Percentiles rank a stretch among this genome's conserved stretches.
Evolutionary conservation across 805 yeast species (phyloP).

Genomic region (Lachancea waltii): DNA sequence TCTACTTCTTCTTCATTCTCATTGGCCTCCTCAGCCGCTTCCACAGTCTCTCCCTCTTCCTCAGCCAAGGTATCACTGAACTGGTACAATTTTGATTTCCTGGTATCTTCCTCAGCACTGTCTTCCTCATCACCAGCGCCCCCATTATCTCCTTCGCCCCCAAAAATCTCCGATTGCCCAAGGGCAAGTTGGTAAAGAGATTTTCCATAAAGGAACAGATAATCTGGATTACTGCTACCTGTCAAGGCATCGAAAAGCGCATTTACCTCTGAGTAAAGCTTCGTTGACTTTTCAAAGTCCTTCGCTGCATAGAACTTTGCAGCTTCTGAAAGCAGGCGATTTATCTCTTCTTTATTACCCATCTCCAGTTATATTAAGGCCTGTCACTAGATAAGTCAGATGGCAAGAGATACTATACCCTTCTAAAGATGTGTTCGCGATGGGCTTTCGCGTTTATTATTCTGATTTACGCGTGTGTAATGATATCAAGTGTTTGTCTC

Average conservation of each 20-base stretch:
- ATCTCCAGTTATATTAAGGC: too few relatives aligned
- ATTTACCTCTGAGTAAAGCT: conserved; percentile 69
- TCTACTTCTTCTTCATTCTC: conserved; percentile 22
- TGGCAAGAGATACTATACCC: too few relatives aligned
- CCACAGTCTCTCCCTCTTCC: conserved; percentile 21
- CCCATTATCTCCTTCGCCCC: conserved; percentile 38
- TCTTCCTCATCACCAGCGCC: conserved; percentile 28
- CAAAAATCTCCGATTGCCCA: conserved; percentile 67
- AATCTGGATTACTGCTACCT: conserved; percentile 66
- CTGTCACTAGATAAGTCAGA: too few relatives aligned
- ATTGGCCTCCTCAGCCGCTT: conserved; percentile 17
- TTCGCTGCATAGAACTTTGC: conserved; percentile 57
- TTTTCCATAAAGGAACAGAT: conserved; percentile 70
- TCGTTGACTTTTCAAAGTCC: conserved; percentile 62
- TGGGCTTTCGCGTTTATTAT: conserved; percentile 1
- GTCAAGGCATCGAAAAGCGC: conserved; percentile 42
- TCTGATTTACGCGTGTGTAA: not conserved
- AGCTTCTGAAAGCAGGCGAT: conserved; percentile 50
- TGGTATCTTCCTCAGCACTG: conserved; percentile 23
- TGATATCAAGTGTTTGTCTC: not conserved
- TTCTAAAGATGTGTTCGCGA: too few relatives aligned
- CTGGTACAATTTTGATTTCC: conserved; percentile 12
- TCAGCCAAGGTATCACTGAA: conserved; percentile 16
- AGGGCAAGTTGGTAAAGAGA: conserved; percentile 76
- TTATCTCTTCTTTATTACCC: conserved; percentile 35